phyloP scores from a whole-genome alignment of 352 stramenopile genomes.

The Globisporangium canariense region DNA sequence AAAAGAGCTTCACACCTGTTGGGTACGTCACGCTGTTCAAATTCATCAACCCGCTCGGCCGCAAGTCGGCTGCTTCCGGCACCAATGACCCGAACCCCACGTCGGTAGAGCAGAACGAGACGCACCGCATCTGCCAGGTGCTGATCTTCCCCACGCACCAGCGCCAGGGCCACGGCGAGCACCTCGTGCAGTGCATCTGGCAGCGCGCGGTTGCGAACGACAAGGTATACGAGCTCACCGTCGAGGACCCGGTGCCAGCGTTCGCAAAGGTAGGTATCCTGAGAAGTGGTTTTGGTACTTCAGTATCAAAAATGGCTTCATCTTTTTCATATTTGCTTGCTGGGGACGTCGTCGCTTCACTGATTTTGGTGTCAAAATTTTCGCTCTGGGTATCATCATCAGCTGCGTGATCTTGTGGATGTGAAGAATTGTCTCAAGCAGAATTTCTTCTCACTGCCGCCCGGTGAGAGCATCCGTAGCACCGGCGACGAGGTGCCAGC shows the following conservation, averaged over 20 bases:
- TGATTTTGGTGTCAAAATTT: constrained; percentile 1
- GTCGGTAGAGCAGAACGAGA: constrained; percentile 47
- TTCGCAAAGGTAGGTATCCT: constrained; percentile 34
- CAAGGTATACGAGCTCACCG: constrained; percentile 77
- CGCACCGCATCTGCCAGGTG: constrained; percentile 80
- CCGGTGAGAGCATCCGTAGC: constrained; percentile 15
- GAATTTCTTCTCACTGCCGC: constrained; percentile 56
- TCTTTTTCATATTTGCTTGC: not conserved
- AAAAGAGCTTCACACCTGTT: constrained; percentile 32
- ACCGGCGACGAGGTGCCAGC: constrained; percentile 10
- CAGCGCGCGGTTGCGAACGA: constrained; percentile 42
- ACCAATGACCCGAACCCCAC: not conserved
- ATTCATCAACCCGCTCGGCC: constrained; percentile 72
- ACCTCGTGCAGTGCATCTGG: constrained; percentile 67
- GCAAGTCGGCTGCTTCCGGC: constrained; percentile 26
- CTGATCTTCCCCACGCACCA: constrained; percentile 78
- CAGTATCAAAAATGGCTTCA: constrained; percentile 3
- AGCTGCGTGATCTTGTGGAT: constrained; percentile 76
- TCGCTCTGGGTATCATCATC: not conserved
- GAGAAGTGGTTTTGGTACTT: not conserved
- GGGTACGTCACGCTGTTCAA: constrained; percentile 83
- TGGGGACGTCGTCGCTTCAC: not conserved
- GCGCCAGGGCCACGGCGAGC: constrained; percentile 77
- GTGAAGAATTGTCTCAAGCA: constrained; percentile 54
- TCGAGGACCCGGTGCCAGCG: constrained; percentile 79